Evolutionary conservation across 192 early-diverging fungal species (phyloP).

Genomic region (Coemansia sp.): DNA sequence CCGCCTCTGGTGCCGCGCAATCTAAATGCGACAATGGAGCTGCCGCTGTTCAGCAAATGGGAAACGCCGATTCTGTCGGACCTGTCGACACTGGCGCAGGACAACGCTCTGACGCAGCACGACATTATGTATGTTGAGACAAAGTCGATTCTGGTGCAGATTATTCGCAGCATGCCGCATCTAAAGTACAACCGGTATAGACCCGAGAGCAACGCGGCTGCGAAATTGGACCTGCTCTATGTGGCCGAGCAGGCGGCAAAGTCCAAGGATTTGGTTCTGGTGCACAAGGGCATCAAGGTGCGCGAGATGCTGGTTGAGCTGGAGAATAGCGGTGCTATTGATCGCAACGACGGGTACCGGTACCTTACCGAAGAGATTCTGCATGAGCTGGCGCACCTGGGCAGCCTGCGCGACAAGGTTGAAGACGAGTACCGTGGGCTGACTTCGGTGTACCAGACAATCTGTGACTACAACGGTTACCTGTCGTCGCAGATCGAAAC

Average conservation of each 20-base stretch:
- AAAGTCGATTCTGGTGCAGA: slow-evolving; percentile 89
- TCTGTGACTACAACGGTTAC: slow-evolving; percentile 93
- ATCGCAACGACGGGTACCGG: slow-evolving; percentile 68
- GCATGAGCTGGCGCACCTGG: slow-evolving; percentile 87
- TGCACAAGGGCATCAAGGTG: slow-evolving; percentile 93
- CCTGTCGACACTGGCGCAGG: slow-evolving; percentile 77
- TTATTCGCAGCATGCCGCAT: slow-evolving; percentile 84
- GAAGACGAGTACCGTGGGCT: slow-evolving; percentile 75
- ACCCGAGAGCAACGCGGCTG: slow-evolving; percentile 48
- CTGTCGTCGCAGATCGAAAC: slow-evolving; percentile 83
- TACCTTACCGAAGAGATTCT: slow-evolving; percentile 86
- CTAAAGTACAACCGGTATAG: slow-evolving; percentile 53
- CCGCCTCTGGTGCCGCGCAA: slow-evolving; percentile 47
- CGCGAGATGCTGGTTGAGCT: slow-evolving; percentile 91
- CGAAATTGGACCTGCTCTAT: slow-evolving; percentile 56
- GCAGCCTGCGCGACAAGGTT: slow-evolving; percentile 85
- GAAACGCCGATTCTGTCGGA: slow-evolving; percentile 56
- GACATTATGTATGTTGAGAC: slow-evolving; percentile 96
- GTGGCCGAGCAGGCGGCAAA: slow-evolving; percentile 84
- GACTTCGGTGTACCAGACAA: slow-evolving; percentile 86
- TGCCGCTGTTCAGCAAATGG: slow-evolving; percentile 46
- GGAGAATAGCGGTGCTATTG: slow-evolving; percentile 72
- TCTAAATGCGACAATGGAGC: slow-evolving; percentile 48
- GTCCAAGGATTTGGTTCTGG: slow-evolving; percentile 80
- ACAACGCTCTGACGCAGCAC: slow-evolving; percentile 87